Conservation (phyloP, 805 yeast species). For the Pichia ethanolica region DNA sequence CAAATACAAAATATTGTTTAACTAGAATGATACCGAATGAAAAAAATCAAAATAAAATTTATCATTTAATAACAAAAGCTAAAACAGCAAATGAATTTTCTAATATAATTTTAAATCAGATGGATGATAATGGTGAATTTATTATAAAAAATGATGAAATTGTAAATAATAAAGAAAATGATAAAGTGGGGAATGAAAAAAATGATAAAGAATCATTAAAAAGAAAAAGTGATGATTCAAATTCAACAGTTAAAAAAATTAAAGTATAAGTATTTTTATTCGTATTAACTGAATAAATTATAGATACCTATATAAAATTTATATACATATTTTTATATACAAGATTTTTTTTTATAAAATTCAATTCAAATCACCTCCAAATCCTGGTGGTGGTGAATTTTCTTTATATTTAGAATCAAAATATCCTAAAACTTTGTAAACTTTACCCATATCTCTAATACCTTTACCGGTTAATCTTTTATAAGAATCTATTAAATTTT, state of each 20-base stretch:
- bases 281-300: no score
- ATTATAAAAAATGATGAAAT: slow-evolving; percentile 5
- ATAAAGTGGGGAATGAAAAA: neutral
- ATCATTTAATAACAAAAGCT: slow-evolving; percentile 47
- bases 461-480: slow-evolving; percentile 55
- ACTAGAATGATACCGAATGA: slow-evolving; percentile 60
- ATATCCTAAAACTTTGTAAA: slow-evolving; percentile 65
- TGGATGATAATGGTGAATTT: slow-evolving; percentile 31
- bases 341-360: neutral
- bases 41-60: slow-evolving; percentile 32
- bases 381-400: slow-evolving; percentile 49
- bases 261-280: neutral
- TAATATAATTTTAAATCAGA: slow-evolving; percentile 27
- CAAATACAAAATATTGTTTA: slow-evolving; percentile 78
- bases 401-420: slow-evolving; percentile 32
- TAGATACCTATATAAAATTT: neutral
- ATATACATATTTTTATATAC: neutral
- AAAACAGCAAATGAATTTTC: slow-evolving; percentile 48
- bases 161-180: neutral
- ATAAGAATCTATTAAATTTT: slow-evolving; percentile 50
- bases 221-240: neutral
- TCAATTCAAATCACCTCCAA: slow-evolving; percentile 22
- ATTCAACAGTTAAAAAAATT: neutral
- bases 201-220: neutral
- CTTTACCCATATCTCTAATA: slow-evolving; percentile 63